Conservation (phyloP, 441 rosid genomes). For the Codiaeum variegatum region DNA sequence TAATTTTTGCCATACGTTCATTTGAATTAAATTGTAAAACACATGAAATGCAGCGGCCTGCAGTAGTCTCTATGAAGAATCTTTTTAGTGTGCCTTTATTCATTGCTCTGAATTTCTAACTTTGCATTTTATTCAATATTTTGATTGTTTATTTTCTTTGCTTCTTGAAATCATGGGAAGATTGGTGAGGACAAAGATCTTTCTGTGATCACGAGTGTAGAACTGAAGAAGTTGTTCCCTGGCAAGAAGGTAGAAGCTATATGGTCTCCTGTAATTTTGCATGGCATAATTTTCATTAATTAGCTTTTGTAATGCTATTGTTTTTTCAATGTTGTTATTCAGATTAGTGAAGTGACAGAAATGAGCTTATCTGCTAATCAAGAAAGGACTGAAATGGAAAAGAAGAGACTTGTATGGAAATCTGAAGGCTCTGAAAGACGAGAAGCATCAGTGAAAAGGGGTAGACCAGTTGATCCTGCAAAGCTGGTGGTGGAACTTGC, state of each 20-base stretch:
- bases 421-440: conserved; percentile 37
- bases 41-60: neutral
- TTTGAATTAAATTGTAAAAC: neutral
- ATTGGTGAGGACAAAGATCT: conserved; percentile 86
- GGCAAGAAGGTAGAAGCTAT: conserved; percentile 43
- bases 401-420: conserved; percentile 77
- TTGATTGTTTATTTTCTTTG: neutral
- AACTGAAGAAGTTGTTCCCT: conserved; percentile 70
- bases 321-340: conserved; percentile 20
- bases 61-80: neutral
- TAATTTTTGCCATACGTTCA: neutral
- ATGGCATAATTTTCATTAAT: neutral
- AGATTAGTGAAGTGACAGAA: conserved; percentile 66
- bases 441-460: conserved; percentile 38
- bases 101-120: neutral
- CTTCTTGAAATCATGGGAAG: conserved; percentile 34
- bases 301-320: neutral
- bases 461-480: conserved; percentile 52
- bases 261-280: neutral
- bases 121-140: neutral
- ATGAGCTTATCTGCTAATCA: conserved; percentile 81
- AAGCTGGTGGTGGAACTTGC: conserved; percentile 74
- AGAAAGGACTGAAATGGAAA: conserved; percentile 78
- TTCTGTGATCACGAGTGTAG: conserved; percentile 66
- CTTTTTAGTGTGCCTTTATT: neutral